Conservation (phyloP, 495 filamentous ascomycete genomes). For the Penicillium roqueforti region DNA sequence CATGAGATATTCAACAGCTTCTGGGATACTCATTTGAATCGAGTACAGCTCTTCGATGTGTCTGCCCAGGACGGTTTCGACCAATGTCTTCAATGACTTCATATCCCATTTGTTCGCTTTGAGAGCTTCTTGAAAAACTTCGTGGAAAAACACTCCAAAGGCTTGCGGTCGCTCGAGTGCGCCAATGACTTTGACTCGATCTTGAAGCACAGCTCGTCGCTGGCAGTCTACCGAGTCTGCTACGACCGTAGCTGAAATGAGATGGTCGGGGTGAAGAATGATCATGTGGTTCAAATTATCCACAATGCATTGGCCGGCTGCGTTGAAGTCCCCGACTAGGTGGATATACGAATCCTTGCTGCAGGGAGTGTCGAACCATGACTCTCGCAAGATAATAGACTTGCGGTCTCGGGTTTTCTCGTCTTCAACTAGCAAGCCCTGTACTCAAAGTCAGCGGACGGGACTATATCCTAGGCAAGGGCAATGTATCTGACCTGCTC, state of each 20-base stretch:
- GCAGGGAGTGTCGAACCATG: conserved; percentile 78
- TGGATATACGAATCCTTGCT: conserved; percentile 73
- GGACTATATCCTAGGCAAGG: not conserved
- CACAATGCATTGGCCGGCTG: conserved; percentile 61
- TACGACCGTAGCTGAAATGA: conserved; percentile 89
- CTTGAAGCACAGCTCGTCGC: conserved; percentile 85
- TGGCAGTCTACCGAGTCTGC: conserved; percentile 89
- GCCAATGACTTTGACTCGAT: conserved; percentile 82
- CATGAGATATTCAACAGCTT: conserved; percentile 70
- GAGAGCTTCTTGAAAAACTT: conserved; percentile 88
- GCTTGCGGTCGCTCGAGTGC: conserved; percentile 72
- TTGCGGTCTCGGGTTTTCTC: conserved; percentile 62
- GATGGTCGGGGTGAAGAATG: conserved; percentile 91
- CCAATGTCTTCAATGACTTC: conserved; percentile 56
- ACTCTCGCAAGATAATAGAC: conserved; percentile 72
- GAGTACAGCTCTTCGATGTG: conserved; percentile 84
- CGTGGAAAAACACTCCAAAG: conserved; percentile 89
- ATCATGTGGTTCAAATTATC: conserved; percentile 79
- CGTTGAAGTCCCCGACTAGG: conserved; percentile 73
- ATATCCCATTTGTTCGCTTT: conserved; percentile 77
- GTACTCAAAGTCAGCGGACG: conserved; percentile 25
- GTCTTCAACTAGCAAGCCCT: conserved; percentile 74
- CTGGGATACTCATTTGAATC: conserved; percentile 66
- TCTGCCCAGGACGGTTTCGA: conserved; percentile 59
- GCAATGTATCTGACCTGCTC: conserved; percentile 61